A percentile compares a stretch with the other conserved stretches of the same genome.
Evolutionary conservation across 139 green algal genomes (phyloP).

Genomic region (Edaphochlamys debaryana): DNA sequence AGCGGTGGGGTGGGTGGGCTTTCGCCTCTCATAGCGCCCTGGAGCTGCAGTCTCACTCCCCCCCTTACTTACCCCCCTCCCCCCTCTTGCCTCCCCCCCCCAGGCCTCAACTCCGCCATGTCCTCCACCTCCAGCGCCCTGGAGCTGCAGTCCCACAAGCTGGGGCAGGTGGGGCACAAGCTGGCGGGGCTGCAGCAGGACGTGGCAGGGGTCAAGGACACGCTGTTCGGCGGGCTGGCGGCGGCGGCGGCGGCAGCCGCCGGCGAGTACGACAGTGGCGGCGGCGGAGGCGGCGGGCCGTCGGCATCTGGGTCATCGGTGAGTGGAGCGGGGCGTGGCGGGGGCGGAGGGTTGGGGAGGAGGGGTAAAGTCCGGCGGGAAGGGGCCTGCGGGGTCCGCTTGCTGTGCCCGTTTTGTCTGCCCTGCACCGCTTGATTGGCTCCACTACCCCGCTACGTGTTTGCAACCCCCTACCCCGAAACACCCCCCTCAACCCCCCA

Average conservation of each 20-base stretch:
- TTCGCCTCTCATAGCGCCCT: no score
- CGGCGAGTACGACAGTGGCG: not conserved
- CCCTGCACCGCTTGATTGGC: no score
- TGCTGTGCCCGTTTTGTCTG: no score
- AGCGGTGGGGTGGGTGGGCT: no score
- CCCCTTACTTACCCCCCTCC: not conserved
- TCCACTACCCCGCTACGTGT: no score
- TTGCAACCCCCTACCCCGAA: no score
- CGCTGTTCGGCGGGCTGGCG: constrained; percentile 17
- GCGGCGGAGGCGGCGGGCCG: not conserved
- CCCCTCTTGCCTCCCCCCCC: not conserved
- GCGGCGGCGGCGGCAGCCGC: not conserved
- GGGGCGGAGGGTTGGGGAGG: no score
- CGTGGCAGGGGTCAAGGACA: constrained; percentile 25
- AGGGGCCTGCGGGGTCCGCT: no score
- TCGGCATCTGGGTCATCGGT: not conserved
- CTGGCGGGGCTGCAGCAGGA: constrained; percentile 4
- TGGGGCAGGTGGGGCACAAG: constrained; percentile 27
- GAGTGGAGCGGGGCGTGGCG: no score
- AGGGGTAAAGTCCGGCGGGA: no score
- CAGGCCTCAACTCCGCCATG: constrained; percentile 42
- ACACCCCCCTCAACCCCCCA: no score
- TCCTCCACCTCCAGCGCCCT: constrained; percentile 33
- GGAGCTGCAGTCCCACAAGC: constrained; percentile 45
- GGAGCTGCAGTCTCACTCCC: no score